Evolutionary conservation across 2,329 filamentous ascomycete species (phyloP).

Genomic region (Nothophoma quercina): DNA sequence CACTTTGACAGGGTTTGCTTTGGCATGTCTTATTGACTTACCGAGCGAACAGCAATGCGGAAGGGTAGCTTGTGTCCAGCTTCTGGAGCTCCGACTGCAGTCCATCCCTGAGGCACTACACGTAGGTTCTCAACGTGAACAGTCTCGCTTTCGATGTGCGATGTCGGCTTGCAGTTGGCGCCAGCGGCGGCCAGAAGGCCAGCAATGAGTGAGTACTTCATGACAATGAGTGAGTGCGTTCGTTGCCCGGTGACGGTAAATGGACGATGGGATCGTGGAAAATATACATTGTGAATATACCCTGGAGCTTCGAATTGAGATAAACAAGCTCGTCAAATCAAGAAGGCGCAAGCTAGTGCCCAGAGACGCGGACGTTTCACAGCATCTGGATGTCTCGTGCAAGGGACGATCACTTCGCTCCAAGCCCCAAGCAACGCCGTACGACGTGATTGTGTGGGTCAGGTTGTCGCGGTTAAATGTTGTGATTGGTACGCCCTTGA

Average conservation of each 20-base stretch:
- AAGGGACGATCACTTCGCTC: constrained; percentile 18
- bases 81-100: constrained; percentile 42
- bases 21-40: constrained; percentile 26
- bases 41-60: constrained; percentile 50
- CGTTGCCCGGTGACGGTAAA: neutral
- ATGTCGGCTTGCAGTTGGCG: constrained; percentile 37
- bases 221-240: constrained; percentile 15
- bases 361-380: constrained; percentile 13
- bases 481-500: constrained; percentile 17
- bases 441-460: constrained; percentile 16
- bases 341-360: constrained; percentile 23
- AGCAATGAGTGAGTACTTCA: constrained; percentile 43
- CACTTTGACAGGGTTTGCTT: too few species aligned
- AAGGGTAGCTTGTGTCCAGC: constrained; percentile 45
- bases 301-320: constrained; percentile 14
- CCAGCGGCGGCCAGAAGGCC: constrained; percentile 44
- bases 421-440: constrained; percentile 13
- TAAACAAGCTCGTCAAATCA: constrained; percentile 28
- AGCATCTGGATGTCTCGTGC: constrained; percentile 6
- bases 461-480: neutral
- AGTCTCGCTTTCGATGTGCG: constrained; percentile 37
- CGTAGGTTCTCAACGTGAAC: constrained; percentile 40
- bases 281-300: constrained; percentile 12
- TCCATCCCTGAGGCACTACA: constrained; percentile 48
- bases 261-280: neutral